Percentiles rank a stretch among this genome's conserved stretches.
Evolutionary conservation across 352 stramenopile genomes (phyloP).

Genomic region (Phytophthora tubulina): DNA sequence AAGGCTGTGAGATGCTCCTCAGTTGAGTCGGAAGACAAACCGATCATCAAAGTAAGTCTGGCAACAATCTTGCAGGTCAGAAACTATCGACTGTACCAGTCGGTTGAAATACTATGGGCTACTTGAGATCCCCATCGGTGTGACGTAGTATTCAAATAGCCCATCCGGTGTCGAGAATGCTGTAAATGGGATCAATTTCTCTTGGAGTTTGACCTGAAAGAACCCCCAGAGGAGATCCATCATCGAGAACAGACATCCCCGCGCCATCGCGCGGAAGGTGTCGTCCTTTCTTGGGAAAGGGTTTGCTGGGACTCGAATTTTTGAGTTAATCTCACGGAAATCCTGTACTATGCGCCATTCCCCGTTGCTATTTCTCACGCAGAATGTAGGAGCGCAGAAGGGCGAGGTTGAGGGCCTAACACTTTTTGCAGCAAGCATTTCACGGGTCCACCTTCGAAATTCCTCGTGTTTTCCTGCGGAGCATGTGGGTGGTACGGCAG

Average conservation of each 20-base stretch:
- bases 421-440: constrained; percentile 12
- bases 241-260: neutral
- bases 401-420: constrained; percentile 4
- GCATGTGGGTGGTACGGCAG: too few relatives aligned
- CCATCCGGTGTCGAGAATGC: constrained; percentile 12
- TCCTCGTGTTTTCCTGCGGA: too few relatives aligned
- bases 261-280: constrained; percentile 5
- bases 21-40: constrained; percentile 7
- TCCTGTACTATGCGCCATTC: constrained; percentile 28
- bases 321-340: constrained; percentile 4
- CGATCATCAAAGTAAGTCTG: constrained; percentile 12
- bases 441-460: neutral
- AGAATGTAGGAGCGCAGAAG: constrained; percentile 16
- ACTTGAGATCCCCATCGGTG: constrained; percentile 4
- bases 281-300: constrained; percentile 20
- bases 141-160: neutral
- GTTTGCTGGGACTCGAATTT: neutral
- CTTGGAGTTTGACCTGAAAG: constrained; percentile 7
- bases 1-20: neutral
- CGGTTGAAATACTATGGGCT: constrained; percentile 12
- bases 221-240: constrained; percentile 24
- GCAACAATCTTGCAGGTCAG: neutral
- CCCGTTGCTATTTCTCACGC: constrained; percentile 7
- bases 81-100: neutral
- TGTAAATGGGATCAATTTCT: constrained; percentile 3